Evolutionary conservation across 129 eudicot species (phyloP), one percentile per base, ranked within the genome.

Genomic region (sunflower (Helianthus annuus)): DNA sequence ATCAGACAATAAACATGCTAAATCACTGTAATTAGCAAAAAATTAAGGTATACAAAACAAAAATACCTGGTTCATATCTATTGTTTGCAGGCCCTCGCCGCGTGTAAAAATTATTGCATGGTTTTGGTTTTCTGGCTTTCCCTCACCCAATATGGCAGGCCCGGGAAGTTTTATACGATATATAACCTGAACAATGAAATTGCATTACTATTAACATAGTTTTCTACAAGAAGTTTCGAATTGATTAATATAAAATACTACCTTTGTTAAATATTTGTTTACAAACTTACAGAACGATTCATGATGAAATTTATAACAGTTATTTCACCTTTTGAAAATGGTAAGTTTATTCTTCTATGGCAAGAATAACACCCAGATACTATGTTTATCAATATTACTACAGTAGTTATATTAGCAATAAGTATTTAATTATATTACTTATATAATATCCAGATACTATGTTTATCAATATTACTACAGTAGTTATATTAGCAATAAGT

Each of bases 121-220:
- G 80, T 91, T 91, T 76, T 91, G 96, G 77, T 91, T 91, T 78
- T 91, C 97, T 45, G 97, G 97, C 71, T 91, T 91, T 48, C 97
- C 97, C 72, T 88, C 97, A 24, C 97, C 97, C 80, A 91, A 76
- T 48, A 85, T 73, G 62, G 97, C 88, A 22, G 81, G 82, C 66
- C 95, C 97, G 5, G 97, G 97, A 71, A 91, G 92, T 66, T 91
- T 91, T 83, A 91, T 91, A 61, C 92, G 86, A 77, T 88, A 91
- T 17, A 91, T 91, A 75, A 83, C 95, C 97, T 91, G 68, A 32
- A 65, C 3, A 70, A 52, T 9, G 0, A 62, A 63, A 44, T 69
- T 34, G 9, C 48, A 24, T 10, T 34, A 66, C 17, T 51, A 68
- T 32, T 13, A 55, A 16, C 65, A 32, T 32, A 60, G 10, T 29